These are phyloP conservation scores for Detonula confervacea DNA, from an alignment of 352 stramenopile species.

Conservation along the genomic window DNA sequence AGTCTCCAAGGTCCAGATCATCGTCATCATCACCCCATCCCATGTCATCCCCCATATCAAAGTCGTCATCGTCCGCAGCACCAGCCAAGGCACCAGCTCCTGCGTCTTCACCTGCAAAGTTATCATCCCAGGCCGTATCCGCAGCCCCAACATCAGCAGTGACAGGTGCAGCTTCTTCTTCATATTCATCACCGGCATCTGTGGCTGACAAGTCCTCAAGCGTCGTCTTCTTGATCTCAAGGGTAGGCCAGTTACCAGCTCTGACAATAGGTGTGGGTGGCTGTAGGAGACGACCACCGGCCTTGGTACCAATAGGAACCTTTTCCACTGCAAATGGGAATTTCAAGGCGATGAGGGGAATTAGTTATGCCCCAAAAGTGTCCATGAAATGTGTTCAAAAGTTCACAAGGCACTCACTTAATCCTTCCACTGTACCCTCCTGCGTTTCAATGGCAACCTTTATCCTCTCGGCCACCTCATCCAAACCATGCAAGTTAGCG, in stretches of 20 bases:
- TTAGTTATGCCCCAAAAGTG: conserved; percentile 11
- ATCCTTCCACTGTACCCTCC: conserved; percentile 81
- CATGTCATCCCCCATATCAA: conserved; percentile 86
- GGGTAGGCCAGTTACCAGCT: conserved; percentile 96
- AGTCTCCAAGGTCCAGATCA: conserved; percentile 76
- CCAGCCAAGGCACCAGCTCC: conserved; percentile 76
- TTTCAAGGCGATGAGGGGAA: conserved; percentile 9
- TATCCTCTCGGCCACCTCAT: conserved; percentile 94
- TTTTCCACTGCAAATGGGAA: conserved; percentile 58
- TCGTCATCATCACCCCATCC: conserved; percentile 82
- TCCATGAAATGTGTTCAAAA: neutral
- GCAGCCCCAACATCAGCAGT: conserved; percentile 75
- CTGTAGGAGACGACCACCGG: conserved; percentile 89
- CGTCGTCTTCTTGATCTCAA: conserved; percentile 91
- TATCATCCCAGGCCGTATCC: conserved; percentile 67
- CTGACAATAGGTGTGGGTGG: conserved; percentile 94
- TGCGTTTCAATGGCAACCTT: conserved; percentile 91
- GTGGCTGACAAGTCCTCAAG: conserved; percentile 84
- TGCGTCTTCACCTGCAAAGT: conserved; percentile 62
- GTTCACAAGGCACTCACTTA: conserved; percentile 48
- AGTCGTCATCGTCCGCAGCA: too few relatives aligned
- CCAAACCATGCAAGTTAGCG: conserved; percentile 94
- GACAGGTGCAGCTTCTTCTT: conserved; percentile 54
- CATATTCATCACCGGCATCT: conserved; percentile 57
- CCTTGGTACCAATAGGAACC: conserved; percentile 49